A percentile compares a stretch with the other conserved stretches of the same genome.
Evolutionary conservation across 2,329 filamentous ascomycete species (phyloP).

Genomic region (Aspergillus sp.): DNA sequence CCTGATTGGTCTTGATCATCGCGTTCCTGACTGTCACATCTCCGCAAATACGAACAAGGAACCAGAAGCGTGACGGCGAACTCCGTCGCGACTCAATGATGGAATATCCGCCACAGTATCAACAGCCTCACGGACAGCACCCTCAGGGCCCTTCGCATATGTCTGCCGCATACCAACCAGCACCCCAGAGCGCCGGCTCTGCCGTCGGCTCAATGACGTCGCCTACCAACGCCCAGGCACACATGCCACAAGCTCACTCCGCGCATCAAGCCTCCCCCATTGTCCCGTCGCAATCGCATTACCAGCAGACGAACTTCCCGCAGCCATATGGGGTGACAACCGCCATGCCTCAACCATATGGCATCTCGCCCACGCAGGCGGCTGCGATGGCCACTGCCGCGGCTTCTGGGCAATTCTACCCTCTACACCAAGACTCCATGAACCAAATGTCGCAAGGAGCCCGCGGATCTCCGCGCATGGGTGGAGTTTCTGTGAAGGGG

Average conservation of each 20-base stretch:
- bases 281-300: constrained; percentile 66
- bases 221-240: constrained; percentile 63
- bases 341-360: constrained; percentile 67
- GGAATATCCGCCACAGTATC: constrained; percentile 70
- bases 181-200: constrained; percentile 45
- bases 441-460: constrained; percentile 50
- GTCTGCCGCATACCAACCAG: constrained; percentile 56
- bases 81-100: constrained; percentile 46
- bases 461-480: constrained; percentile 68
- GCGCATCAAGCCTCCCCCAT: constrained; percentile 71
- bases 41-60: constrained; percentile 13
- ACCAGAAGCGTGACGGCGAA: constrained; percentile 19
- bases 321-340: constrained; percentile 67
- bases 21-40: constrained; percentile 11
- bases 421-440: constrained; percentile 65
- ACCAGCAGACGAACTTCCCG: constrained; percentile 73
- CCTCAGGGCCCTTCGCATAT: constrained; percentile 54
- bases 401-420: constrained; percentile 75
- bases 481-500: constrained; percentile 60
- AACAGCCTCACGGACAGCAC: constrained; percentile 57
- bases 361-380: constrained; percentile 74
- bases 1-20: constrained; percentile 15
- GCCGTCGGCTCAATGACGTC: constrained; percentile 57
- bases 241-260: constrained; percentile 52
- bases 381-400: constrained; percentile 93